Base-by-base conservation (phyloP, 345 rosid genomes). In the Citrus medica region DNA sequence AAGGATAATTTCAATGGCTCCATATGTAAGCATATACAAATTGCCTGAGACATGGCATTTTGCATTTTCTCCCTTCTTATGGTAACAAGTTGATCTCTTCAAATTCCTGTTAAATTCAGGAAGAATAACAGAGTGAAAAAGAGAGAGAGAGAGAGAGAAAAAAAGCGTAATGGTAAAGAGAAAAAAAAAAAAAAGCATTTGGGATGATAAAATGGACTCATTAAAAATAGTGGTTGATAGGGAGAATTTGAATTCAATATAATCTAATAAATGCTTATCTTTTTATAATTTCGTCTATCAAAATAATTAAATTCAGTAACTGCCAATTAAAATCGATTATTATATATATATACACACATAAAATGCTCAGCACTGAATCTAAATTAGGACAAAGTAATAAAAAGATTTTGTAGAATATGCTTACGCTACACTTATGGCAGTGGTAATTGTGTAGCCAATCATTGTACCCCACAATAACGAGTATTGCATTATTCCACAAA, bases 361-460 rank as follows among this genome's bases (percentile, higher is more conserved):
- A 40, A 40, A 40, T 40, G 46, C 13, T 9, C 46, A 9, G 13
- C 12, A 2, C 3, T 8, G 46, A 9, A 40, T 13, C 16, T 13
- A 46, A 46, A 13, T 46, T 46, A 13, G 17, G 4, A 46, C 51
- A 13, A 13, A 46, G 51, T 46, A 46, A 12, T 46, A 46, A 46
- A 46, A 46, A 12, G 51, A 46, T 46, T 46, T 12, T 46, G 51
- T 13, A 10, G 51, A 13, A 46, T 12, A 3, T 46, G 51, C 86
- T 83, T 60, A 89, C 89, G 81, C 85, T 83, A 85, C 83, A 76
- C 88, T 87, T 58, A 79, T 76, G 62, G 89, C 83, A 38, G 90
- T 82, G 30, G 88, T 85, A 37, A 89, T 84, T 5, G 92, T 89
- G 83, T 86, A 89, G 19, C 92, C 92, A 28, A 89, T 80, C 42